Conservation (phyloP, 2,329 filamentous ascomycete species). For the Exophiala spinifera region DNA sequence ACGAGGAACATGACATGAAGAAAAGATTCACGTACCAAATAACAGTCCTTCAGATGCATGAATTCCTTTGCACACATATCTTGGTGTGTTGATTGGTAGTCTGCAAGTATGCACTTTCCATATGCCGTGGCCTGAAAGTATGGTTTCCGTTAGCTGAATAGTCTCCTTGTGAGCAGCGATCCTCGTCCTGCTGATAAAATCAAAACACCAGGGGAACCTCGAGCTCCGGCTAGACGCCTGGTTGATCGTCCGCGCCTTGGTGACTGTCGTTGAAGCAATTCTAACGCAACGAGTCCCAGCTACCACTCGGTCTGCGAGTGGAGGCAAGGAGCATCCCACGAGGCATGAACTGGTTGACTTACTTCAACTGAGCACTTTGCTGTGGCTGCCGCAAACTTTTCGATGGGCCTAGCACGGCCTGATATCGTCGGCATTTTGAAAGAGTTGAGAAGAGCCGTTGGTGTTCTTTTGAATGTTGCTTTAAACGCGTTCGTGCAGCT, state of each 20-base stretch:
- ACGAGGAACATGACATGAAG: not conserved
- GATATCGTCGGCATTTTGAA: constrained; percentile 40
- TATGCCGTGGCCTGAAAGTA: constrained; percentile 69
- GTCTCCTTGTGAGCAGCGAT: too few relatives aligned
- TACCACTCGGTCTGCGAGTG: not conserved
- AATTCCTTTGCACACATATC: constrained; percentile 89
- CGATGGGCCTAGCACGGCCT: constrained; percentile 59
- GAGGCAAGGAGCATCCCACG: too few relatives aligned
- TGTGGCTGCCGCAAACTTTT: constrained; percentile 64
- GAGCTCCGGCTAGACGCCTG: too few relatives aligned
- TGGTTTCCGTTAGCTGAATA: not conserved
- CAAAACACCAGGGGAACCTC: too few relatives aligned
- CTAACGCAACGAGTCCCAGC: too few relatives aligned
- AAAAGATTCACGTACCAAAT: constrained; percentile 58
- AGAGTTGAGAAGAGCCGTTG: not conserved
- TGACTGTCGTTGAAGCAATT: not conserved
- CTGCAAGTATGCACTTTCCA: constrained; percentile 84
- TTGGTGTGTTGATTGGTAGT: constrained; percentile 87
- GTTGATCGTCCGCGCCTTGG: too few relatives aligned
- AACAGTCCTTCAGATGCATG: constrained; percentile 79
- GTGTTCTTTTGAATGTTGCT: too few relatives aligned
- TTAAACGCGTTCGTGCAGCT: too few relatives aligned
- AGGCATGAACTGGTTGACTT: too few relatives aligned
- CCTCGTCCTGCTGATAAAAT: too few relatives aligned
- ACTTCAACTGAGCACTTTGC: constrained; percentile 67